These are phyloP conservation scores for Sanghuangporus weigelae DNA, from an alignment of 1,284 basidiomycete species.

Conservation along the genomic window DNA sequence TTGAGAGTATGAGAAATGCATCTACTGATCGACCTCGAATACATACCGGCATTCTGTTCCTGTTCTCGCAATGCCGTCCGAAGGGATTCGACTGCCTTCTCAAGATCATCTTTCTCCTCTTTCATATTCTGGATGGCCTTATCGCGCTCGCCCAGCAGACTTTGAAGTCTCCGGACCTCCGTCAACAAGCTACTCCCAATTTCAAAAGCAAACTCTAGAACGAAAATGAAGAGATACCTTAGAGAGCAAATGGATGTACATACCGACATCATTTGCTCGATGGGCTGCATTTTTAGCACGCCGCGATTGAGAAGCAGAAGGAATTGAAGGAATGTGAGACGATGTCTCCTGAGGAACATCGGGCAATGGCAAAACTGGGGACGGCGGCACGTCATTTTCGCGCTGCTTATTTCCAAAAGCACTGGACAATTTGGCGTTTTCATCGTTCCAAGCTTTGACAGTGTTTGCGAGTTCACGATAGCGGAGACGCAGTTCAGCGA, in stretches of 20 bases:
- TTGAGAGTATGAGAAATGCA: background rate
- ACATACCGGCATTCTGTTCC: conserved; percentile 72
- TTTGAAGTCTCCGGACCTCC: conserved; percentile 85
- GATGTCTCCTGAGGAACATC: conserved; percentile 39
- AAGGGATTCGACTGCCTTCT: conserved; percentile 68
- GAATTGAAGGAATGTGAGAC: conserved; percentile 36
- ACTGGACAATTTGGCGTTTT: conserved; percentile 76
- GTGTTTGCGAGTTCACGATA: conserved; percentile 77
- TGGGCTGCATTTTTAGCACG: conserved; percentile 83
- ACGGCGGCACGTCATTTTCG: conserved; percentile 34
- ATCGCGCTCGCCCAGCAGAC: conserved; percentile 82
- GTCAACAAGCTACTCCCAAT: conserved; percentile 87
- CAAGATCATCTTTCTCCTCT: conserved; percentile 83
- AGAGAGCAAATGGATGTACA: conserved; percentile 29
- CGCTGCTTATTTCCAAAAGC: conserved; percentile 44
- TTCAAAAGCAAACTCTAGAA: conserved; percentile 88
- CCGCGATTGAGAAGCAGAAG: conserved; percentile 68
- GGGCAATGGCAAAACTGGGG: conserved; percentile 28
- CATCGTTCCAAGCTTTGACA: conserved; percentile 74
- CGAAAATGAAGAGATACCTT: conserved; percentile 15
- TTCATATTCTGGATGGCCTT: conserved; percentile 83
- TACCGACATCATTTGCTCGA: conserved; percentile 78
- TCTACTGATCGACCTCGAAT: background rate
- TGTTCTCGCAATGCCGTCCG: conserved; percentile 66
- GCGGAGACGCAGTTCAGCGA: conserved; percentile 61